Evolutionary conservation across 2,329 filamentous ascomycete genomes (phyloP), one percentile per base, ranked within the genome.

Genomic region (Beauveria sp.): DNA sequence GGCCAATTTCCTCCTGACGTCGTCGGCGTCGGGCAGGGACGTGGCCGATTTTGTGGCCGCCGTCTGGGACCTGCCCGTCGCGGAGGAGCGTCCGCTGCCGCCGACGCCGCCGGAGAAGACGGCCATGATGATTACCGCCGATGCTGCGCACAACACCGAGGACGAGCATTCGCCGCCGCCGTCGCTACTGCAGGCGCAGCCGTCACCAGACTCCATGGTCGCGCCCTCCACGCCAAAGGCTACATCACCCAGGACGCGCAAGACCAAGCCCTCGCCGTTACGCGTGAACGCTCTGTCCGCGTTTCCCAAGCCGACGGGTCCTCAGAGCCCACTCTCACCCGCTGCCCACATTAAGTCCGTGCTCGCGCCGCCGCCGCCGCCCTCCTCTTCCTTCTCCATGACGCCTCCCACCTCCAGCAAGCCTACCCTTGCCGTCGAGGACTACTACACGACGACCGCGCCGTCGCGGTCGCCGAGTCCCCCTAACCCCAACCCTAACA

Each of bases 1-100:
- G 61, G 81, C 81, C 47, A 83, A 86, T 68, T 85, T 81, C 65
- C 73, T 86, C 10, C 75, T 87, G 26, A 79, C 82, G 0, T 81
- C 80, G 2, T 78, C 76, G 1, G 84, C 85, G 3, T 81, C 75
- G 8, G 78, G 81, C 16, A 67, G 74, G 3, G 84, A 87, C 65
- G 79, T 85, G 40, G 74, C 78, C 0, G 77, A 73, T 0, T 83
- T 87, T 63, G 74, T 86, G 34, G 77, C 78, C 0, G 75, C 77
- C 0, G 79, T 87, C 20, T 78, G 79, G 67, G 79, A 78, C 60
- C 75, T 79, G 24, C 67, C 60, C 14, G 50, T 54, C 1, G 16
- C 42, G 14, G 46, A 38, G 1, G 34, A 38, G 4, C 34, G 34
- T 38, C 34, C 34, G 34, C 9, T 34, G 9, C 18, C n/a, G 16